Base-by-base conservation (phyloP, 805 yeast species). In the Metschnikowia gelsemii region DNA sequence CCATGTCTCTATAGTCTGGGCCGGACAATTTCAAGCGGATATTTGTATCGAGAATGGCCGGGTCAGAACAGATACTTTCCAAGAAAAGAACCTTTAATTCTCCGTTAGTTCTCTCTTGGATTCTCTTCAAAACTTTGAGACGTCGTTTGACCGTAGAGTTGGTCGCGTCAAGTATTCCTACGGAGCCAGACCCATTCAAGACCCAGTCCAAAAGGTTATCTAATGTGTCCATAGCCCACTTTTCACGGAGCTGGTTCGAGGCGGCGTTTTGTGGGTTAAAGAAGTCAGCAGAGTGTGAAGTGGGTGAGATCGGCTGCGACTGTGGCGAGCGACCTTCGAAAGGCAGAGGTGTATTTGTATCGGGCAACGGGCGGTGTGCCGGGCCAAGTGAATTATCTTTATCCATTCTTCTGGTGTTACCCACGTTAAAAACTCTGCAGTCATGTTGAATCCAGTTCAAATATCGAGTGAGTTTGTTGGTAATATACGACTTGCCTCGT, bases 211-310 rank as follows among this genome's bases (percentile, higher is more conserved):
- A 68, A 41, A 91, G 64, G 55, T 84, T 85, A 46, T 88, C 91
- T 43, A 91, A 67, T 0, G 99, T 91, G 50, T 91, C 96, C 80
- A 84, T 82, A 0, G 99, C 99, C 98, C 98, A 93, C 61, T 84
- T 78, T 56, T 91, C 97, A 46, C 98, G 76, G 32, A 88, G 67
- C 23, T 73, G 69, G 3, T 78, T 78, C 13, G 84, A 79, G 11
- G 76, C 68, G 29, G 70, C 63, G 61, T 93, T 88, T 40, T 78
- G 80, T 0, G 98, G 97, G 24, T 82, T 76, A 65, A 91, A 91
- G 58, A 91, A 91, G 43, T 76, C 82, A 2, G 97, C 96, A 43
- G 78, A 78, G 52, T 91, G 97, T 13, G 54, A 51, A 5, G 51
- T 44, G 3, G 52, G 52, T 18, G 45, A 66, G 57, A 3, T 64